Evolutionary conservation across 305 asterid genomes (phyloP), one percentile per base, ranked within the genome.

Genomic region (Fraxinus platypoda): DNA sequence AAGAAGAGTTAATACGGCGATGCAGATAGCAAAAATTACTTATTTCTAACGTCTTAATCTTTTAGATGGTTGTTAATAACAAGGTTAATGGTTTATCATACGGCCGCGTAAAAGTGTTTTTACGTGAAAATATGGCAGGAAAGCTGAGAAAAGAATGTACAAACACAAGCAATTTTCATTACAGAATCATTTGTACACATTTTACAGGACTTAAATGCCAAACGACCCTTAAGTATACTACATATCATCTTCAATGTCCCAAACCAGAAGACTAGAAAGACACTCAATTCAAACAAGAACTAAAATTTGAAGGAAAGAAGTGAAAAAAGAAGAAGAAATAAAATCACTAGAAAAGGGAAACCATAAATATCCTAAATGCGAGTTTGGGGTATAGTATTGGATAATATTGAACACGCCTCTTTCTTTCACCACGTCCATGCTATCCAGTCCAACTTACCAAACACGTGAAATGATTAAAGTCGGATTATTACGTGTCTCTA

Each of bases 181-280:
- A 33, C 23, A 73, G 15, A 21, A 21, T 8, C 7, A 64, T 64
- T 33, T 57, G 33, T 35, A 35, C 35, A 80, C 73, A 80, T 49
- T 80, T 72, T 80, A 17, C 78, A 71, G 11, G 74, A 8, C 49
- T 23, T 21, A 66, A 30, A 8, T 5, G 59, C 28, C 62, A 30
- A 54, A 46, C 57, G 25, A 77, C n/a, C 79, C 75, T 46, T 72
- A 78, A 54, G 66, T n/a, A 54, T 13, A 46, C 57, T 46, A 46
- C 19, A 46, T 15, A 31, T 19, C 30, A 57, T 57, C 68, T 57
- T 19, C 68, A n/a, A 2, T 57, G 28, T 57, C 11, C 68, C n/a
- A 57, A 19, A 8, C 21, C 2, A 21, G 11, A 59, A 59, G 12
- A 19, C 30, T 21, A n/a, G 68, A 59, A n/a, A 59, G 28, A 59